These are phyloP conservation scores for Eutrema yunnanense DNA, from an alignment of 345 rosid species.

Conservation along the genomic window DNA sequence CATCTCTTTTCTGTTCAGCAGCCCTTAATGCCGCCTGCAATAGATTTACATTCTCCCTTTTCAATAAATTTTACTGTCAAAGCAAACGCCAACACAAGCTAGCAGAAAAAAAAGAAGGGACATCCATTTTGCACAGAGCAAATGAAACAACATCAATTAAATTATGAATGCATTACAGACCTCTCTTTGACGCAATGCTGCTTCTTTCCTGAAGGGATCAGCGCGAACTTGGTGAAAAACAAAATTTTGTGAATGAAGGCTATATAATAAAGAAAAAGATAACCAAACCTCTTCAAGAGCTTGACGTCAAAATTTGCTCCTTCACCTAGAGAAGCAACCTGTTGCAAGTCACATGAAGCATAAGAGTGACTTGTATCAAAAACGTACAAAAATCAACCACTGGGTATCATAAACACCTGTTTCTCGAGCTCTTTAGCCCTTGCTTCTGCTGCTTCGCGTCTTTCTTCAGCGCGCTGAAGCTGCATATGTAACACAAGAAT, in stretches of 20 bases:
- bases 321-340: slow-evolving; percentile 95
- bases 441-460: slow-evolving; percentile 77
- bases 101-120: background rate
- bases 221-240: background rate
- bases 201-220: slow-evolving; percentile 66
- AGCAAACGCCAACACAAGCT: background rate
- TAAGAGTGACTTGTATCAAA: background rate
- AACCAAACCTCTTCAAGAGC: slow-evolving; percentile 66
- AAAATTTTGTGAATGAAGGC: background rate
- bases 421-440: slow-evolving; percentile 95
- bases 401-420: slow-evolving; percentile 46
- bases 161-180: slow-evolving; percentile 30
- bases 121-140: background rate
- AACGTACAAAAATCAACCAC: background rate
- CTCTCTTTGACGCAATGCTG: slow-evolving; percentile 86
- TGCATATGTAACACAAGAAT: slow-evolving; percentile 29
- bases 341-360: slow-evolving; percentile 14
- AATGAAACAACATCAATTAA: background rate
- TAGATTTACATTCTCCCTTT: background rate
- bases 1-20: slow-evolving; percentile 67
- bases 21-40: slow-evolving; percentile 86
- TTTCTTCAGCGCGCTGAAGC: slow-evolving; percentile 77
- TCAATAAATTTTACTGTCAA: background rate
- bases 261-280: background rate
- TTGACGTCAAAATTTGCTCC: slow-evolving; percentile 88